These are phyloP conservation scores for Clarireedia hainanense DNA, from an alignment of 2,329 filamentous ascomycete genomes.

Conservation along the genomic window DNA sequence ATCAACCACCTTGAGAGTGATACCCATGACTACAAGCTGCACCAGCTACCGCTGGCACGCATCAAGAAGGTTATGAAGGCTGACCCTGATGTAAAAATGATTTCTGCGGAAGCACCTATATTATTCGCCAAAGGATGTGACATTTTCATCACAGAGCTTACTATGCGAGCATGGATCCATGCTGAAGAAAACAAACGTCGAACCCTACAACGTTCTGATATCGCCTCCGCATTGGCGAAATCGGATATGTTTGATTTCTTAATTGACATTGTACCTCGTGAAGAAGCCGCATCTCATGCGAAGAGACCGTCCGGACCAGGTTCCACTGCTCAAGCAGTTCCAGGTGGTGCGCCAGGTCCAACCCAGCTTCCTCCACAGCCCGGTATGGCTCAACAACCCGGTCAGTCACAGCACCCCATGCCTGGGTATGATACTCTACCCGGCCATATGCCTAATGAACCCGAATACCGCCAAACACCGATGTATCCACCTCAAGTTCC, in stretches of 20 bases:
- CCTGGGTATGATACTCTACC: conserved; percentile 55
- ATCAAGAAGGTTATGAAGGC: conserved; percentile 99
- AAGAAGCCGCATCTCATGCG: conserved; percentile 80
- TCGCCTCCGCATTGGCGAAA: conserved; percentile 90
- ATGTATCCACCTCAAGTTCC: conserved; percentile 82
- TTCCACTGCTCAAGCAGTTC: conserved; percentile 36
- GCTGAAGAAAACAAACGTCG: conserved; percentile 98
- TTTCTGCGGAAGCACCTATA: conserved; percentile 95
- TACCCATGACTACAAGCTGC: conserved; percentile 96
- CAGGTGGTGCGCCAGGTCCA: conserved; percentile 40
- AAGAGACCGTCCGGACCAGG: conserved; percentile 56
- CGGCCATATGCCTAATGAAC: conserved; percentile 56
- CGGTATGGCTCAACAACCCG: conserved; percentile 34
- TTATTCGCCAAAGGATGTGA: conserved; percentile 98
- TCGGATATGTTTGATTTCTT: conserved; percentile 99
- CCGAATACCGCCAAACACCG: conserved; percentile 72
- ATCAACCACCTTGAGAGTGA: conserved; percentile 93
- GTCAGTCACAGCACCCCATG: conserved; percentile 47
- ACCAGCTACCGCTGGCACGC: conserved; percentile 90
- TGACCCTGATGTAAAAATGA: conserved; percentile 99
- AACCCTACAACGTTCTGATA: conserved; percentile 91
- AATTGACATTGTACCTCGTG: conserved; percentile 95
- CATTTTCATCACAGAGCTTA: conserved; percentile 97
- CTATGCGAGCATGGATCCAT: conserved; percentile 99
- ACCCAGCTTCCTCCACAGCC: conserved; percentile 46